Evolutionary conservation across 1,139 yeast species (phyloP), one percentile per base, ranked within the genome.

Genomic region (Meyerozyma sp.): DNA sequence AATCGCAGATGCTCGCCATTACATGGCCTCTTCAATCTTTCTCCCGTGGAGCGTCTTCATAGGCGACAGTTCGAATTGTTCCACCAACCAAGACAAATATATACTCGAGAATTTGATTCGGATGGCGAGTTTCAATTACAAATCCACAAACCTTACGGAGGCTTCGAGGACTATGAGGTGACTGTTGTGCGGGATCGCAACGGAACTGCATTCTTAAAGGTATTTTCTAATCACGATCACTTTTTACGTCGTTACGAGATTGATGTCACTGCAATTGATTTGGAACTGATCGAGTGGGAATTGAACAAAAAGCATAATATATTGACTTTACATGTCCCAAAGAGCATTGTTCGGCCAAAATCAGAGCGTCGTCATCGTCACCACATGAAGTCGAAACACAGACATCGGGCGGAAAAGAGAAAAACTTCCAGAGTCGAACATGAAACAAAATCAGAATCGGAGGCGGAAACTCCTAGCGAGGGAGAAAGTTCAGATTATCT

Each of bases 131-230:
- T 34, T 21, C 26, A 20, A 13, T 25, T 34, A 9, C 26, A 34
- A 18, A 34, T 34, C 2, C 26, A 34, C 37, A 34, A 34, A 20
- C 11, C 13, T 10, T 18, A 13, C 4, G 37, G 26, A 34, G 26
- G 26, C 5, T 34, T 20, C n/a, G 26, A 34, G n/a, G 37, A 34
- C 26, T 34, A 34, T 10, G 37, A 34, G 21, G 37, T 34, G 14
- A 20, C 37, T 10, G 37, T 34, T 18, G 37, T 34, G 25, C 37
- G 37, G 26, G 26, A 34, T 21, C 37, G 26, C 37, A 21, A 18
- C 27, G 26, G 26, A 10, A 20, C 13, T 10, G n/a, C 26, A 8
- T 34, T 20, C 27, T 34, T 34, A 13, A 34, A 34, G 8, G 37
- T 34, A 9, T 20, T 6, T 11, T 34, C 37, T 10, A 14, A 34